Conservation (phyloP, 2,329 filamentous ascomycete genomes). For the Aspergillus sp. region DNA sequence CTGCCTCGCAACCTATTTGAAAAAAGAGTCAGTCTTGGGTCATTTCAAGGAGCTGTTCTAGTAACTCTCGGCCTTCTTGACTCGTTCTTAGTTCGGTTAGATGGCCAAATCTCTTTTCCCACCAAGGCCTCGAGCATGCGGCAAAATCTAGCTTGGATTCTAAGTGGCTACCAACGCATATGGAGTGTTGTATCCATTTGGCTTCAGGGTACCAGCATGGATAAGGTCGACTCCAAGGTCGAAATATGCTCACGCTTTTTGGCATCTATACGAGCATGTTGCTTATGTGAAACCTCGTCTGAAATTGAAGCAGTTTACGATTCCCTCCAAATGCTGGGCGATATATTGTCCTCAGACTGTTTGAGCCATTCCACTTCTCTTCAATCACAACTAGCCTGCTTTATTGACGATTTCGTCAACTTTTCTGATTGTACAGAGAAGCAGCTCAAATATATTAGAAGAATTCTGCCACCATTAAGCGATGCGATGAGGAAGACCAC, state of each 20-base stretch:
- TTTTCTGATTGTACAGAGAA: conserved; percentile 18
- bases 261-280: conserved; percentile 22
- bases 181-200: conserved; percentile 31
- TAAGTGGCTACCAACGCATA: conserved; percentile 35
- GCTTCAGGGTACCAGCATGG: conserved; percentile 21
- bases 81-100: conserved; percentile 23
- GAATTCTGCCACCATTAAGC: conserved; percentile 14
- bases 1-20: conserved; percentile 31
- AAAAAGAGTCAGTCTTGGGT: conserved; percentile 25
- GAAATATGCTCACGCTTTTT: conserved; percentile 29
- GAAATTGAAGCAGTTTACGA: conserved; percentile 28
- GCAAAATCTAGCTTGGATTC: conserved; percentile 33
- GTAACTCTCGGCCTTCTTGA: conserved; percentile 31
- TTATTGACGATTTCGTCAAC: conserved; percentile 28
- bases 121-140: conserved; percentile 25
- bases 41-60: conserved; percentile 25
- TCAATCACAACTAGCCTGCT: conserved; percentile 30
- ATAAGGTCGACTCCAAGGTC: conserved; percentile 18
- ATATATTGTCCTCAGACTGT: conserved; percentile 27
- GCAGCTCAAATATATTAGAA: conserved; percentile 23
- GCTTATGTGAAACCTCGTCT: conserved; percentile 22
- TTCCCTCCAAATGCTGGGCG: conserved; percentile 32
- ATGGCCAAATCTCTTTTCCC: conserved; percentile 12
- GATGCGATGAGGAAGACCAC: conserved; percentile 22
- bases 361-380: conserved; percentile 24